These are phyloP conservation scores for Parachlorella kessleri DNA, from an alignment of 139 green algal species.

Conservation along the genomic window DNA sequence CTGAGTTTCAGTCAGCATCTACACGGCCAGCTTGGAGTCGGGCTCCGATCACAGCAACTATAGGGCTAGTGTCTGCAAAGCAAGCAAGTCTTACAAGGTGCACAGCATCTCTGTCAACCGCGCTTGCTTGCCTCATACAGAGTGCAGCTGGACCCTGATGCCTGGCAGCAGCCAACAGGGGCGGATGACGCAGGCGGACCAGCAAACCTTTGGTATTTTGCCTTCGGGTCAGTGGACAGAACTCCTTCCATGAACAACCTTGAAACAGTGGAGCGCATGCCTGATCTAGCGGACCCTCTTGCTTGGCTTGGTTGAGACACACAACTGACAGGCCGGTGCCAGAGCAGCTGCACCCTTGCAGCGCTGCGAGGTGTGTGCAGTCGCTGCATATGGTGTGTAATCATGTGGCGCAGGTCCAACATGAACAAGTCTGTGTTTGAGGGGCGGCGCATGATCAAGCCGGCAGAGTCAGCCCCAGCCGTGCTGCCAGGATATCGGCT, in stretches of 20 bases:
- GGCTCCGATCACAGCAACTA: too few relatives aligned
- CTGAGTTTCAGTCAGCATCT: too few relatives aligned
- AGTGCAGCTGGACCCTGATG: background rate
- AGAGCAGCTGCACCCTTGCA: background rate
- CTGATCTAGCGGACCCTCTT: too few relatives aligned
- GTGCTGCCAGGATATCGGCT: slow-evolving; percentile 22
- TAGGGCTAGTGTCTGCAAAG: too few relatives aligned
- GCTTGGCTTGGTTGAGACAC: background rate
- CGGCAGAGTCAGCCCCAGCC: slow-evolving; percentile 15
- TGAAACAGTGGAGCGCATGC: too few relatives aligned
- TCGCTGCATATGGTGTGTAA: background rate
- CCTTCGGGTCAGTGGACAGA: background rate
- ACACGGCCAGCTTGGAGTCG: too few relatives aligned
- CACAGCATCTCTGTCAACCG: background rate
- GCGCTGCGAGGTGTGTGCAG: background rate
- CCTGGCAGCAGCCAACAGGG: background rate
- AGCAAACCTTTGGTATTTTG: background rate
- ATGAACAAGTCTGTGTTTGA: slow-evolving; percentile 16
- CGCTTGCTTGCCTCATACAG: background rate
- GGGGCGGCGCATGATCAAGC: slow-evolving; percentile 26
- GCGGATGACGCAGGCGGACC: background rate
- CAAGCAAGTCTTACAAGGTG: background rate
- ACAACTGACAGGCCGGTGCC: background rate
- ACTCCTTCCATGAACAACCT: too few relatives aligned
- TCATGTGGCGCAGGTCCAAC: slow-evolving; percentile 4